These are phyloP conservation scores for Pyrenula massariospora DNA, from an alignment of 495 filamentous ascomycete species.

Conservation along the genomic window DNA sequence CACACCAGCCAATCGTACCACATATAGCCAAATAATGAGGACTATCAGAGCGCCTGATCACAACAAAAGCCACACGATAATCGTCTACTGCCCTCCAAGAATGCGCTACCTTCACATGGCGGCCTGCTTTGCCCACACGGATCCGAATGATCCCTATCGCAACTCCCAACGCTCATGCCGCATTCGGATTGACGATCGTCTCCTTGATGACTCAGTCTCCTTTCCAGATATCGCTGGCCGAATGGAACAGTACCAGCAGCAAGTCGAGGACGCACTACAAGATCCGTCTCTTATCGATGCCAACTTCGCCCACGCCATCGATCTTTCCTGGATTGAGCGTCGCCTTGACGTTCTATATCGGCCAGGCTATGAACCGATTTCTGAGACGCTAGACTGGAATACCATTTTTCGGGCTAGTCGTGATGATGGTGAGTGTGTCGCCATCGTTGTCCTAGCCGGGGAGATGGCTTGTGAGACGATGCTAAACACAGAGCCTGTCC, in stretches of 20 bases:
- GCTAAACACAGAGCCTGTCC: neutral
- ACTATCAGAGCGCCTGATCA: neutral
- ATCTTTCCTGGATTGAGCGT: neutral
- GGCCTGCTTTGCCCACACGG: neutral
- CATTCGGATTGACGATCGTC: neutral
- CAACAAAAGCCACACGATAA: neutral
- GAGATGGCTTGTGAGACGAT: neutral
- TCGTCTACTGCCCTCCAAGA: neutral
- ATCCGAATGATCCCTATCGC: neutral
- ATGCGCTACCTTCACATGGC: slow-evolving; percentile 1
- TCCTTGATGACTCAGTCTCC: neutral
- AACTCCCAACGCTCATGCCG: neutral
- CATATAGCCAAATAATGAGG: neutral
- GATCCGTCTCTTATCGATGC: neutral
- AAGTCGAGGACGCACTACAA: neutral
- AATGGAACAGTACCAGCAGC: neutral
- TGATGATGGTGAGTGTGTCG: neutral
- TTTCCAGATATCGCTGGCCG: neutral
- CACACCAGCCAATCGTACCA: neutral
- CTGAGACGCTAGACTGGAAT: neutral
- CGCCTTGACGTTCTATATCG: neutral
- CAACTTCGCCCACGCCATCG: neutral
- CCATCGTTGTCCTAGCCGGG: neutral
- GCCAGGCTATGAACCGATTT: neutral
- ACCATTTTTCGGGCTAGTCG: neutral